These are phyloP conservation scores for Salix suchowensis DNA, from an alignment of 345 rosid genomes.

Conservation along the genomic window DNA sequence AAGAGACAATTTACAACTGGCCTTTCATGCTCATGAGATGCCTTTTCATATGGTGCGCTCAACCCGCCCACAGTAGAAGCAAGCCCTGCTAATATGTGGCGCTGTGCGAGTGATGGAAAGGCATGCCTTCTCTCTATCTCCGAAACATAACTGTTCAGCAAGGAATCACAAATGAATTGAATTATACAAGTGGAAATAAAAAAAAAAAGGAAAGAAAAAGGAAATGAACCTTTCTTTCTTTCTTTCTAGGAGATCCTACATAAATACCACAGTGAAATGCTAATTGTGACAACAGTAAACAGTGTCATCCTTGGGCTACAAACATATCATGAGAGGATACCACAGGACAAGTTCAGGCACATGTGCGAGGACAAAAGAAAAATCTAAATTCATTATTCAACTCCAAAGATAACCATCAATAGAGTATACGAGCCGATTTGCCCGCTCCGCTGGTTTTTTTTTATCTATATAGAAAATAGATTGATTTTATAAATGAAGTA, in stretches of 20 bases:
- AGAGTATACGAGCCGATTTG: too few relatives aligned
- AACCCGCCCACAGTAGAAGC: conserved; percentile 89
- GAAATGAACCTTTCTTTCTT: neutral
- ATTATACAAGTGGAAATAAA: neutral
- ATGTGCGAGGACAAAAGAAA: neutral
- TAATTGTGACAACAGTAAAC: neutral
- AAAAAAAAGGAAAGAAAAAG: neutral
- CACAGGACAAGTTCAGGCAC: neutral
- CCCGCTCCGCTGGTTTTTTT: too few relatives aligned
- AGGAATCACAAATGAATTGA: neutral
- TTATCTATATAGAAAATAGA: too few relatives aligned
- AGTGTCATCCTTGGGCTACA: neutral
- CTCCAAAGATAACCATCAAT: neutral
- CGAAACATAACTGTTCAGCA: conserved; percentile 72
- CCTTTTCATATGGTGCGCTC: conserved; percentile 88
- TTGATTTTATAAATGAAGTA: too few relatives aligned
- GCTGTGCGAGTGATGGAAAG: conserved; percentile 74
- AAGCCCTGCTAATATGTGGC: conserved; percentile 88
- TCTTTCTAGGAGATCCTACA: neutral
- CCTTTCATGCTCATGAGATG: conserved; percentile 86
- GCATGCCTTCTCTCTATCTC: conserved; percentile 87
- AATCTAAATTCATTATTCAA: neutral
- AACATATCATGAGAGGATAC: neutral
- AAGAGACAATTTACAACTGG: conserved; percentile 91
- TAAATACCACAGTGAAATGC: neutral